Base-by-base conservation (phyloP, 768 basidiomycete species). In the Termitomyces sp. region DNA sequence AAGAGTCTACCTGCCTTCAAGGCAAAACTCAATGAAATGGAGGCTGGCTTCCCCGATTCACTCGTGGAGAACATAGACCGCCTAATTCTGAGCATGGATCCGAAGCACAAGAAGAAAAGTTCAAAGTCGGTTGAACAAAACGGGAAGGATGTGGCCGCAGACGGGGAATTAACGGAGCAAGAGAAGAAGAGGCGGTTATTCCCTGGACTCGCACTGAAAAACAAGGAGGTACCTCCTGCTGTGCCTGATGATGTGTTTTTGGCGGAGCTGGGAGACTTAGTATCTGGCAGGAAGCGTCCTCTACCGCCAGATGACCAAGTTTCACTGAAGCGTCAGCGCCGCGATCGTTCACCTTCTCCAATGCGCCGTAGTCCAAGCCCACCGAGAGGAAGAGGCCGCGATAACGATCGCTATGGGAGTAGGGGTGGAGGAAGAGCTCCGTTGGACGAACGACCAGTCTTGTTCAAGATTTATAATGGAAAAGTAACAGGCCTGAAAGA, bases 391-490 rank as follows among this genome's bases (percentile, higher is more conserved):
- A 76, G 84, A 52, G 78, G 79, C 53, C 64, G 74, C 37, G 66
- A 74, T 36, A 74, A 74, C 30, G 73, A 79, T 48, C 68, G 71
- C 60, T 68, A 71, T 39, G 68, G 69, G 14, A 60, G 65, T 43
- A 67, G 71, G 43, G 69, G 71, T 64, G 76, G 71, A 59, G 76
- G 72, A 51, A 74, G 70, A 62, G 51, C 62, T 33, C 57, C 66
- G 44, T 51, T 89, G 37, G 96, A 99, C 68, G 92, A 95, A 43
- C 80, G 79, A 49, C 95, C 97, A 0, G 76, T 98, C 3, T 71
- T 97, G 44, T 98, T 87, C 84, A 98, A 98, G 79, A 93, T 98
- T 33, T 99, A 98, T 72, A 79, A 82, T 53, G 97, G 96, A 8
- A 87, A 84, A 61, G 87, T 98, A 27, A 80, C 89, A 1, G 86